Evolutionary conservation across 306 rosid species (phyloP).

Genomic region (Comarum palustre): DNA sequence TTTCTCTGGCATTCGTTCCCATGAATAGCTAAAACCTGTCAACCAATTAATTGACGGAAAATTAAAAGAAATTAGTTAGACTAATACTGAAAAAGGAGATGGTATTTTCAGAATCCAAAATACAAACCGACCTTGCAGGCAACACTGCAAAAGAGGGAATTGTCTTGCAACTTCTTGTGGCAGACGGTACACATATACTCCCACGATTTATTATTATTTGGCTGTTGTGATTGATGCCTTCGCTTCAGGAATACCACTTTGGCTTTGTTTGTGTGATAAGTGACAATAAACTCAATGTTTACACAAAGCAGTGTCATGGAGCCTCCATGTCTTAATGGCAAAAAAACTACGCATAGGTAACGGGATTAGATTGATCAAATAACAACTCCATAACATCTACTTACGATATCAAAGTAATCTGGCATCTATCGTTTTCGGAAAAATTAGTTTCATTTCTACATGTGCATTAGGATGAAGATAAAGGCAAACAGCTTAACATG

Average conservation of each 20-base stretch:
- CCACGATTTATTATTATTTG: neutral
- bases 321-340: neutral
- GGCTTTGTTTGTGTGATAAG: constrained; percentile 32
- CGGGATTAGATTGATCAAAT: neutral
- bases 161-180: constrained; percentile 25
- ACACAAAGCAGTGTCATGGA: neutral
- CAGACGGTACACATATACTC: constrained; percentile 25
- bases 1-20: constrained; percentile 9
- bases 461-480: neutral
- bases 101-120: neutral
- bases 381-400: neutral
- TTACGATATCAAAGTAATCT: neutral
- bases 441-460: neutral
- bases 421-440: neutral
- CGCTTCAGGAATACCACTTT: constrained; percentile 36
- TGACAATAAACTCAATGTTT: neutral
- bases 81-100: neutral
- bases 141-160: constrained; percentile 31
- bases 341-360: neutral
- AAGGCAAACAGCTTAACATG: neutral
- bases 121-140: constrained; percentile 30
- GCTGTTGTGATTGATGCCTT: constrained; percentile 11
- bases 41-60: neutral
- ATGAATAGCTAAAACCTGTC: constrained; percentile 19
- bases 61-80: neutral